Base-by-base conservation (phyloP, 2,329 filamentous ascomycete genomes). In the Aspergillus nomiae region DNA sequence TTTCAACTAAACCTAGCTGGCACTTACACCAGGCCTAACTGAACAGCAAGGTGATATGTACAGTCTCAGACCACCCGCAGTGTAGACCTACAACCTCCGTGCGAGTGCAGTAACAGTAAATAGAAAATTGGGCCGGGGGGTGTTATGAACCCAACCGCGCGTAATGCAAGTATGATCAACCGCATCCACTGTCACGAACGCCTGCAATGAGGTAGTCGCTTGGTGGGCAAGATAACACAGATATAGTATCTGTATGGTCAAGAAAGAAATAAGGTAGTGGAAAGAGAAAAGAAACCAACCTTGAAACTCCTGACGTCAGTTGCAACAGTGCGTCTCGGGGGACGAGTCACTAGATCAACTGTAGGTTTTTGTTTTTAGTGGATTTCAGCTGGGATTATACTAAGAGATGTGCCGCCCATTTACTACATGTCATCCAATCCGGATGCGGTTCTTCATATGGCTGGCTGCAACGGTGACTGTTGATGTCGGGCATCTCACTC, bases 201-300 rank as follows among this genome's bases (percentile, higher is more conserved):
- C 60, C 58, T 56, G 30, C 59, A 48, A 57, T 54, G 55, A 55
- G 51, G 51, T 58, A 59, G 21, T 60, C 51, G 64, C 54, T 59
- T 51, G 34, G 45, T 54, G 53, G 26, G 26, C 28, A 36, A 59
- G 43, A 60, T 38, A 58, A 46, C 41, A 50, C 43, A 48, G 48
- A 54, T 51, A 38, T 62, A 21, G 14, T 19, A 11, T 38, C 51
- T 55, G 32, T 41, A 32, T 28, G 51, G 21, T 55, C 32, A 38
- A 58, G 48, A 57, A 59, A 36, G 58, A 41, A 26, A 62, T 61
- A 59, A 54, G 63, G 43, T 55, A 65, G 62, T 43, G 64, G 63
- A 64, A 66, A 63, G 68, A 65, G 61, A 67, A 64, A 69, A 66
- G 62, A 67, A 71, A 78, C 76, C 72, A 75, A 78, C 75, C 75